Conservation (phyloP, 2,329 filamentous ascomycete genomes). For the Cytospora piceae region DNA sequence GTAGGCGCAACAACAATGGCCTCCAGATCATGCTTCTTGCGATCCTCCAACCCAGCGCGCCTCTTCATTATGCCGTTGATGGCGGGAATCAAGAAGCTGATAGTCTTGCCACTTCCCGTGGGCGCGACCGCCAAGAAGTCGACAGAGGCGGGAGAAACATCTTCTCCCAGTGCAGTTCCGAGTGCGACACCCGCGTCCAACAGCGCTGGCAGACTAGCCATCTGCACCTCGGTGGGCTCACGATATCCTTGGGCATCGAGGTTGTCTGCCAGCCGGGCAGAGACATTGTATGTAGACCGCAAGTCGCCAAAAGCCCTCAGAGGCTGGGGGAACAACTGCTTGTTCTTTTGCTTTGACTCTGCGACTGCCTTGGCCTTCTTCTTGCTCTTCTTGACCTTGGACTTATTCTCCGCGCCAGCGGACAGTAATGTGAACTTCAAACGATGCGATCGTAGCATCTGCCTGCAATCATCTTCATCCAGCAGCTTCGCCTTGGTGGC, state of each 20-base stretch:
- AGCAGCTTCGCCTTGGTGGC: slow-evolving; percentile 48
- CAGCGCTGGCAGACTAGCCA: slow-evolving; percentile 81
- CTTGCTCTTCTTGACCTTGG: slow-evolving; percentile 52
- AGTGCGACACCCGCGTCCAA: slow-evolving; percentile 61
- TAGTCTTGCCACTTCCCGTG: slow-evolving; percentile 94
- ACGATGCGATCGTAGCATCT: slow-evolving; percentile 77
- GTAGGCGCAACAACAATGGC: slow-evolving; percentile 78
- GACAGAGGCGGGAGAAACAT: slow-evolving; percentile 47
- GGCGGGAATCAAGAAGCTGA: slow-evolving; percentile 87
- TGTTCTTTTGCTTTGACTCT: slow-evolving; percentile 58
- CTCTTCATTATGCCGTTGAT: slow-evolving; percentile 74
- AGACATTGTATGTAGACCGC: slow-evolving; percentile 71
- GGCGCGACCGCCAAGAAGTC: slow-evolving; percentile 90
- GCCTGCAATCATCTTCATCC: slow-evolving; percentile 72
- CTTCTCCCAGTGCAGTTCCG: slow-evolving; percentile 41
- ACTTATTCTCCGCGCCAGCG: slow-evolving; percentile 51
- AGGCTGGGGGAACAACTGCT: slow-evolving; percentile 76
- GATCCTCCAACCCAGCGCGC: slow-evolving; percentile 47
- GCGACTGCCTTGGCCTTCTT: slow-evolving; percentile 55
- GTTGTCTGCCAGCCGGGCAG: slow-evolving; percentile 75
- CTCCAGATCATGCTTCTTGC: slow-evolving; percentile 58
- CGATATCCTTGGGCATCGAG: slow-evolving; percentile 82
- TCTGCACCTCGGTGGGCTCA: slow-evolving; percentile 90
- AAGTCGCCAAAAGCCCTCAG: slow-evolving; percentile 78
- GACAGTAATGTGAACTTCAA: slow-evolving; percentile 82